phyloP scores from a whole-genome alignment of 1,284 basidiomycete genomes.

The Ustilago sp. region DNA sequence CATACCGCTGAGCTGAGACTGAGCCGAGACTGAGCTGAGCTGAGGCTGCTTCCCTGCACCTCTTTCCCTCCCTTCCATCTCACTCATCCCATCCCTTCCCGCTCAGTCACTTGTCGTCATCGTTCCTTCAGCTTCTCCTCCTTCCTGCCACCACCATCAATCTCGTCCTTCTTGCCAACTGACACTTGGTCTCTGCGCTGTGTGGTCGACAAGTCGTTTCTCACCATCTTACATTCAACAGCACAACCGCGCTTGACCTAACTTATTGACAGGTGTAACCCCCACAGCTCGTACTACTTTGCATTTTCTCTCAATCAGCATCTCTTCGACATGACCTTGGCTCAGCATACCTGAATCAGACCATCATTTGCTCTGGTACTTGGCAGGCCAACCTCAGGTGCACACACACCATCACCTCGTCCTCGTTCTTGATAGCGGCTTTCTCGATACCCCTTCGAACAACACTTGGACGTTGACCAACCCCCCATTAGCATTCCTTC shows the following conservation, averaged over 20 bases:
- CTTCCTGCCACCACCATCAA: background rate
- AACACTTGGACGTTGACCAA: no score
- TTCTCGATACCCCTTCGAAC: no score
- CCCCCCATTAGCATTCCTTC: background rate
- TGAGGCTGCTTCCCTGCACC: background rate
- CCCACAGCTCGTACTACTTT: background rate
- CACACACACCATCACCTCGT: background rate
- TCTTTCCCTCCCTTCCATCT: background rate
- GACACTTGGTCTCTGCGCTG: background rate
- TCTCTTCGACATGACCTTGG: constrained; percentile 3
- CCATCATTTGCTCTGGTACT: background rate
- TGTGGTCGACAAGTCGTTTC: background rate
- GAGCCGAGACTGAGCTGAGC: no score
- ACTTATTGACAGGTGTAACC: background rate
- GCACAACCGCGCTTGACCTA: background rate
- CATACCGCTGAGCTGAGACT: no score
- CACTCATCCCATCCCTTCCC: background rate
- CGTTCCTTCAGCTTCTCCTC: background rate
- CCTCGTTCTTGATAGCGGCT: background rate
- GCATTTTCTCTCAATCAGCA: background rate
- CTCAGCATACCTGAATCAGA: background rate
- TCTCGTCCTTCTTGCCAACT: background rate
- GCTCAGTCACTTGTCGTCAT: background rate
- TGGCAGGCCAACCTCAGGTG: background rate
- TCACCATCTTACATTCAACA: background rate